Conservation (phyloP, 2,329 filamentous ascomycete genomes). For the Penicillium sclerotiorum region DNA sequence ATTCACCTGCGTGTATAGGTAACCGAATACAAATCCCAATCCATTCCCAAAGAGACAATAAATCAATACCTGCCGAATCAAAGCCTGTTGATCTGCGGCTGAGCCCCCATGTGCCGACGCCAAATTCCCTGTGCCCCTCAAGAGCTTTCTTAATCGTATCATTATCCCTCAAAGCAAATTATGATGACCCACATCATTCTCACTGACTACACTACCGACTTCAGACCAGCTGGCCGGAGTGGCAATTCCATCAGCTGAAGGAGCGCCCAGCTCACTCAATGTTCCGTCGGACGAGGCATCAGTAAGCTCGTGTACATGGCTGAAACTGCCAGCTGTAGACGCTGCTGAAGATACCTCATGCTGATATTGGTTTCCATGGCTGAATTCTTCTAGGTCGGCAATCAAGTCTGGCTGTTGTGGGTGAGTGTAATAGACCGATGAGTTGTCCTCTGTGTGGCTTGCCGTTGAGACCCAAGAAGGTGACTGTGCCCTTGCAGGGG, state of each 20-base stretch:
- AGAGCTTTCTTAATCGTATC: not conserved
- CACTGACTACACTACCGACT: conserved; percentile 47
- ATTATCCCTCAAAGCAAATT: conserved; percentile 18
- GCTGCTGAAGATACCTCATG: conserved; percentile 37
- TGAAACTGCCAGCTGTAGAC: conserved; percentile 41
- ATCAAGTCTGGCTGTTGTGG: conserved; percentile 25
- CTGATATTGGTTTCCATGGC: conserved; percentile 15
- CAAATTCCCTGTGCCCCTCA: conserved; percentile 2
- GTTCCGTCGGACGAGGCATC: conserved; percentile 42
- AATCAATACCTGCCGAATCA: too few species aligned
- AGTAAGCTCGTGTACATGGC: conserved; percentile 39
- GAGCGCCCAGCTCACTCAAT: conserved; percentile 41
- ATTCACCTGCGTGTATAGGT: too few species aligned
- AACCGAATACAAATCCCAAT: too few species aligned
- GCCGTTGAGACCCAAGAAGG: conserved; percentile 26
- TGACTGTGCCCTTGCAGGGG: conserved; percentile 16
- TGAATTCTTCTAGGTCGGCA: conserved; percentile 13
- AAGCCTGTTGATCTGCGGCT: too few species aligned
- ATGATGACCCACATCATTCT: conserved; percentile 39
- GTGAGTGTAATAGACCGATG: conserved; percentile 38
- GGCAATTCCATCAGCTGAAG: conserved; percentile 31
- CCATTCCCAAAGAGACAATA: too few species aligned
- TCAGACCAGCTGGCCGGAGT: conserved; percentile 50
- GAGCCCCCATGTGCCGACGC: not conserved
- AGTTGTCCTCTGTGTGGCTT: conserved; percentile 37